phyloP scores from a whole-genome alignment of 1,284 basidiomycete species.

The Tilletia setariae region DNA sequence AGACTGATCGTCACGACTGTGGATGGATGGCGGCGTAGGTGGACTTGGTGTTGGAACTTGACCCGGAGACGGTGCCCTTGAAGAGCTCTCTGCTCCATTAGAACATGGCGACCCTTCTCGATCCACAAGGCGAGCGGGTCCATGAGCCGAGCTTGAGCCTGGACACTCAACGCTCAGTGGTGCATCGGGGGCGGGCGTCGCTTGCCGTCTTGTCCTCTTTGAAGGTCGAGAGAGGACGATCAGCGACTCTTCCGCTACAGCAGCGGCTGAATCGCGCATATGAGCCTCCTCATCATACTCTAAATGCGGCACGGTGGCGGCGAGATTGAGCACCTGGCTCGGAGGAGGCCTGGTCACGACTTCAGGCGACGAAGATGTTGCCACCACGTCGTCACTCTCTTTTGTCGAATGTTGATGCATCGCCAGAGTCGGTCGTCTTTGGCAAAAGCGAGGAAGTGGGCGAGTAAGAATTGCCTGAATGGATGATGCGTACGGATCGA shows the following conservation, averaged over 20 bases:
- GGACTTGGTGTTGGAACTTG: neutral
- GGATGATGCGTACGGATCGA: neutral
- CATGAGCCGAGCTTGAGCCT: too few species aligned
- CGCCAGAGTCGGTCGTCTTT: too few species aligned
- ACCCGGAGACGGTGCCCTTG: too few species aligned
- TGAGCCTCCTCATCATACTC: conserved; percentile 13
- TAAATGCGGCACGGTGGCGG: neutral
- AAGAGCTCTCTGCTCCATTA: too few species aligned
- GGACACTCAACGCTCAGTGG: too few species aligned
- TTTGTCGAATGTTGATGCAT: too few species aligned
- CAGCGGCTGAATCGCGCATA: conserved; percentile 11
- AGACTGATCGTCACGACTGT: neutral
- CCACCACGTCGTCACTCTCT: neutral
- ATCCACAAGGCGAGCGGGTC: too few species aligned
- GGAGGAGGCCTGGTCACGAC: too few species aligned
- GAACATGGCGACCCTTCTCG: too few species aligned
- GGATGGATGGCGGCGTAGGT: neutral
- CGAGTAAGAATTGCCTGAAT: neutral
- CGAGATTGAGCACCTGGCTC: neutral
- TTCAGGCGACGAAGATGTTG: too few species aligned
- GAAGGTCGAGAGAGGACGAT: neutral
- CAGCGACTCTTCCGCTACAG: neutral
- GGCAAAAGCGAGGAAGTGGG: neutral
- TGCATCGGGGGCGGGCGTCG: too few species aligned
- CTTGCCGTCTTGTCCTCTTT: too few species aligned